A percentile compares a stretch with the other conserved stretches of the same genome.
phyloP scores from a whole-genome alignment of 108 stramenopile species.

The Pseudonitzschia multiseries region DNA sequence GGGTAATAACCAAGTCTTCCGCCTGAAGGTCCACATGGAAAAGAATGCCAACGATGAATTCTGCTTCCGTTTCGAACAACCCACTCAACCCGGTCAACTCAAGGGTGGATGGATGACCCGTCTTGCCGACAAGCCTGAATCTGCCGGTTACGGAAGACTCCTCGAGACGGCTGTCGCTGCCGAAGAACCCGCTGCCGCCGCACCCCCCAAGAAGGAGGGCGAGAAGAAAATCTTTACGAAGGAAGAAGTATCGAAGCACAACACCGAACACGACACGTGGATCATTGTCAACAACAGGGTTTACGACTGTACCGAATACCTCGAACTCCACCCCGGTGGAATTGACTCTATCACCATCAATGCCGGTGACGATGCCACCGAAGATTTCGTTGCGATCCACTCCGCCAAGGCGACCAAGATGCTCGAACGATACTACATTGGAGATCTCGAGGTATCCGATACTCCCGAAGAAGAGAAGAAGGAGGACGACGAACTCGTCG shows the following conservation, averaged over 20 bases:
- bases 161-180: constrained; percentile 49
- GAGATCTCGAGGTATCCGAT: constrained; percentile 65
- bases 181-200: constrained; percentile 40
- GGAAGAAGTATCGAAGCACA: constrained; percentile 89
- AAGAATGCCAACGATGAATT: constrained; percentile 58
- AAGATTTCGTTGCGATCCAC: constrained; percentile 98
- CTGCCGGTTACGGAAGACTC: constrained; percentile 77
- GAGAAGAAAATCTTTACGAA: constrained; percentile 74
- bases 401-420: constrained; percentile 91
- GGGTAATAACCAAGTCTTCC: constrained; percentile 97
- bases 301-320: constrained; percentile 92
- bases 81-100: constrained; percentile 91
- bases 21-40: constrained; percentile 87
- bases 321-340: constrained; percentile 95
- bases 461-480: constrained; percentile 23
- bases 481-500: constrained; percentile 48
- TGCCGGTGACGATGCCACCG: constrained; percentile 93
- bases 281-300: constrained; percentile 91
- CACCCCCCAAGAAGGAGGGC: constrained; percentile 31
- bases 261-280: constrained; percentile 90
- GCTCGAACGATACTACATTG: constrained; percentile 93
- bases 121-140: constrained; percentile 67
- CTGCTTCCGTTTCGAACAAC: constrained; percentile 93
- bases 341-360: constrained; percentile 91
- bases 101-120: constrained; percentile 96